phyloP scores from a whole-genome alignment of 495 filamentous ascomycete genomes.

The Talaromyces nanjingensis region DNA sequence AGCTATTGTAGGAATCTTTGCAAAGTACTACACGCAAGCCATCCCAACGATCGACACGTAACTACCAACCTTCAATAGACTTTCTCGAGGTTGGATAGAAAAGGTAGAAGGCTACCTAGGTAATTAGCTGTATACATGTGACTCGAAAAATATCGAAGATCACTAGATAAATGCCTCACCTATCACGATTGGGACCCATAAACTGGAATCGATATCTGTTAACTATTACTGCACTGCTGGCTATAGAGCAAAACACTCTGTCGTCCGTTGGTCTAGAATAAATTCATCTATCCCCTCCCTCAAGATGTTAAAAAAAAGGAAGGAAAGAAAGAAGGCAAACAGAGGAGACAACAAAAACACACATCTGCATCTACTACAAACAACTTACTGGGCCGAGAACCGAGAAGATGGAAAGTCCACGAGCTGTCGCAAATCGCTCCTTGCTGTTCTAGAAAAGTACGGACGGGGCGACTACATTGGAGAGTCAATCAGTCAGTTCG shows the following conservation, averaged over 20 bases:
- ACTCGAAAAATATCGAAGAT: not conserved
- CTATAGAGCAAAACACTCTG: not conserved
- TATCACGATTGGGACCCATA: not conserved
- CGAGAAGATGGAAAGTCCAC: constrained; percentile 6
- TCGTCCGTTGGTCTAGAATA: not conserved
- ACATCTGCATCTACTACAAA: not conserved
- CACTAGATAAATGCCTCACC: not conserved
- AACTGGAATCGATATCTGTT: no score
- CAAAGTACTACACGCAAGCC: not conserved
- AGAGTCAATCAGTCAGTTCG: constrained; percentile 39
- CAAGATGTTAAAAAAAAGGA: not conserved
- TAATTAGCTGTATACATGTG: no score
- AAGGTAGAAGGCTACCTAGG: no score
- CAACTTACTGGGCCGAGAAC: not conserved
- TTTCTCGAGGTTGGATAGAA: no score
- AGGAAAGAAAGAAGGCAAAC: not conserved
- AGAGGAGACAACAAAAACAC: no score
- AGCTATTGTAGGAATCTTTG: not conserved
- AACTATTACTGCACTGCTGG: not conserved
- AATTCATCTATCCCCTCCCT: not conserved
- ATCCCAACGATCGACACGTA: not conserved
- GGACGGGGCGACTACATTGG: constrained; percentile 32
- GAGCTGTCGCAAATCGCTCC: constrained; percentile 14
- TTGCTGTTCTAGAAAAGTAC: constrained; percentile 23
- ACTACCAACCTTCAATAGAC: not conserved